These are phyloP conservation scores for Backusella liffmaniae DNA, from an alignment of 192 early-diverging fungal genomes.

Conservation along the genomic window DNA sequence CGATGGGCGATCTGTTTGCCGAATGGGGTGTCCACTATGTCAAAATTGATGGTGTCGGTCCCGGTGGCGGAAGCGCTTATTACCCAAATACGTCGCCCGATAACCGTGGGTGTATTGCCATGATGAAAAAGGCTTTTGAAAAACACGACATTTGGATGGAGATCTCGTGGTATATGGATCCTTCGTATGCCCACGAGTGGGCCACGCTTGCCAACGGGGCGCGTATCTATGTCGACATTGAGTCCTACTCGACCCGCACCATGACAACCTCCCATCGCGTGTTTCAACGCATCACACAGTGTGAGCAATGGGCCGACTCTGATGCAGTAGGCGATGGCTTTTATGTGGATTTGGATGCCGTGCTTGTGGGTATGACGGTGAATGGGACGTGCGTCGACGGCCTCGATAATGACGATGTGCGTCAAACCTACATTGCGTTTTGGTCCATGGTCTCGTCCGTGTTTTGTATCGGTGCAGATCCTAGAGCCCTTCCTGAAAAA, in stretches of 20 bases:
- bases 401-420: constrained; percentile 26
- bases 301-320: constrained; percentile 17
- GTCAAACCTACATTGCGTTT: constrained; percentile 27
- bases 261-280: constrained; percentile 33
- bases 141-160: constrained; percentile 36
- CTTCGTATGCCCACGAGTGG: constrained; percentile 20
- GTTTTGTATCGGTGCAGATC: constrained; percentile 33
- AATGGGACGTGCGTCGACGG: constrained; percentile 31
- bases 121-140: constrained; percentile 19
- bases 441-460: constrained; percentile 30
- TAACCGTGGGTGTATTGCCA: constrained; percentile 16
- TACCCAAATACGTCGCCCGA: constrained; percentile 29
- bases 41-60: constrained; percentile 32
- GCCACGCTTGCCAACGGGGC: constrained; percentile 23
- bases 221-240: constrained; percentile 30
- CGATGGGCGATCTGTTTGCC: constrained; percentile 26
- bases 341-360: constrained; percentile 29
- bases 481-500: constrained; percentile 23
- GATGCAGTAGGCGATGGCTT: constrained; percentile 21
- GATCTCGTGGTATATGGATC: constrained; percentile 32
- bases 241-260: constrained; percentile 28
- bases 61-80: constrained; percentile 24
- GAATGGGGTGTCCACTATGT: constrained; percentile 34
- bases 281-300: constrained; percentile 26
- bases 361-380: constrained; percentile 30